Evolutionary conservation across 176 grass and related monocot species (phyloP).

Genomic region (Tuctoria greenei): DNA sequence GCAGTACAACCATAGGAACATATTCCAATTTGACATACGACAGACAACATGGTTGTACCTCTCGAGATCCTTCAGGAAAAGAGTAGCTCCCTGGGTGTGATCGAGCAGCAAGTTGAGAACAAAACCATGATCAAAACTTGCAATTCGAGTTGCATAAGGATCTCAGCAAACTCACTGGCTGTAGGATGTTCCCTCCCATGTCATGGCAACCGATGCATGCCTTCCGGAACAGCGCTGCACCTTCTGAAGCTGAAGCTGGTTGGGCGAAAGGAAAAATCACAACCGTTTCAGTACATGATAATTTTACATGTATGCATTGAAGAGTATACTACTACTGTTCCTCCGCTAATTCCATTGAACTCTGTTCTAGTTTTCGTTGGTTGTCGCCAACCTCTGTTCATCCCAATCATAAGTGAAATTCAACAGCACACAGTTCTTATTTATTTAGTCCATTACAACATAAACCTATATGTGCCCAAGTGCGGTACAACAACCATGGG

Average conservation of each 20-base stretch:
- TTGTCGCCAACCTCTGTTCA: not conserved
- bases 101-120: conserved; percentile 12
- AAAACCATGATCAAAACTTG: conserved; percentile 14
- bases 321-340: not conserved
- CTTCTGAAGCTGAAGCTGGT: conserved; percentile 46
- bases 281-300: not conserved
- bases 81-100: conserved; percentile 70
- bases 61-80: conserved; percentile 81
- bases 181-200: conserved; percentile 89
- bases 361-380: not conserved
- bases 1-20: not conserved
- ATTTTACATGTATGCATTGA: not conserved
- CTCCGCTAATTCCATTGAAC: not conserved
- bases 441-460: not conserved
- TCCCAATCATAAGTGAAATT: not conserved
- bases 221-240: conserved; percentile 66
- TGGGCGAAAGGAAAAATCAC: conserved; percentile 25
- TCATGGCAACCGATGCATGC: conserved; percentile 95
- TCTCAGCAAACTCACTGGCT: conserved; percentile 59
- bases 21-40: not conserved
- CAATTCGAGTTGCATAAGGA: not conserved
- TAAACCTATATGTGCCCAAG: not conserved
- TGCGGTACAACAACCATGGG: not conserved
- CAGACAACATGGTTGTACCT: conserved; percentile 47
- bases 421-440: not conserved